Percentiles rank a stretch among this genome's conserved stretches.
Conservation (phyloP, 1,284 basidiomycete species). For the Mycosarcoma mackinlayi region DNA sequence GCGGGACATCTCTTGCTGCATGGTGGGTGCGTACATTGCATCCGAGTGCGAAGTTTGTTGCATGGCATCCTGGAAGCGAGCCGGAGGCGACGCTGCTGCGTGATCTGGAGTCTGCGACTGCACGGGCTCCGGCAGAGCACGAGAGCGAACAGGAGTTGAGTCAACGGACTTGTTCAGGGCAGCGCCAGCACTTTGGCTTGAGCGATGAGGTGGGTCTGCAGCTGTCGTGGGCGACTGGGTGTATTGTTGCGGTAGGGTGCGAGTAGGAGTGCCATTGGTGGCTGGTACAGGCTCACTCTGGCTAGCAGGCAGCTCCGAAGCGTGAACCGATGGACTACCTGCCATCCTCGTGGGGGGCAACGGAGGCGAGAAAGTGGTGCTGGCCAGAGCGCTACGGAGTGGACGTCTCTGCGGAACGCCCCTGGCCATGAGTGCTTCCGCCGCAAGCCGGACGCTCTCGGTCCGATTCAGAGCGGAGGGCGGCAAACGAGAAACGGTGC, state of each 20-base stretch:
- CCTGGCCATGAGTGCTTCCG: constrained; percentile 60
- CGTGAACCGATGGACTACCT: constrained; percentile 8
- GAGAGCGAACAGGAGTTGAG: constrained; percentile 3
- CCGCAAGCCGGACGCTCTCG: constrained; percentile 55
- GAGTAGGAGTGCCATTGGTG: not conserved
- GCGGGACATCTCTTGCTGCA: constrained; percentile 1
- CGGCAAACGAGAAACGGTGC: constrained; percentile 28
- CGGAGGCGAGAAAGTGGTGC: constrained; percentile 42
- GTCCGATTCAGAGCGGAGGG: constrained; percentile 42
- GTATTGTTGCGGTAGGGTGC: not conserved
- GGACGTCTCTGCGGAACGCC: constrained; percentile 52
- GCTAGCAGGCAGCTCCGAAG: constrained; percentile 25
- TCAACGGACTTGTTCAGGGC: constrained; percentile 8
- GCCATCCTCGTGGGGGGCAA: constrained; percentile 24
- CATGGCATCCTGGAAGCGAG: constrained; percentile 28
- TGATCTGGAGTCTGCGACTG: not conserved
- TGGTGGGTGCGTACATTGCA: not conserved
- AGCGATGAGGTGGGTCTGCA: constrained; percentile 1
- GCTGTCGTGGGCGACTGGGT: not conserved
- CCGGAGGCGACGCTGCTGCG: constrained; percentile 11
- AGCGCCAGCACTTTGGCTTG: constrained; percentile 36
- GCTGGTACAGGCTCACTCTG: constrained; percentile 40
- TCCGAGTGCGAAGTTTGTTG: constrained; percentile 1
- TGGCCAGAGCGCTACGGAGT: constrained; percentile 37
- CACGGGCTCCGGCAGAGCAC: not conserved